Evolutionary conservation across 2,329 filamentous ascomycete genomes (phyloP), one percentile per base, ranked within the genome.

Genomic region (Chaetomiaceae sp.): DNA sequence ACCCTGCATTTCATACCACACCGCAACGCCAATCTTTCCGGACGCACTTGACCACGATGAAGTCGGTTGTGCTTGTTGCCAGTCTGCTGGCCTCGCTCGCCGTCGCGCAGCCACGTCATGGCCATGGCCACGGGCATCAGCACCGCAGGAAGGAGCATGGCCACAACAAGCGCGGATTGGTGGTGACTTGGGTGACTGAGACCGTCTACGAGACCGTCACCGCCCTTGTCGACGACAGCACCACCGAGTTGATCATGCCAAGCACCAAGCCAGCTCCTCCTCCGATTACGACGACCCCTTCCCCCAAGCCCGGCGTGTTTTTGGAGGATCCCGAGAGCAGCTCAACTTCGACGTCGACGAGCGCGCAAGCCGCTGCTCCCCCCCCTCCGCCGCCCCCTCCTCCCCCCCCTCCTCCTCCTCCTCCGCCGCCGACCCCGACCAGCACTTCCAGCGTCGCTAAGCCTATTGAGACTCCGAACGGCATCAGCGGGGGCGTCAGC

Each of bases 191-290:
- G 67, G 70, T 67, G 16, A 73, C 70, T 7, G 74, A 74, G 62
- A 79, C 75, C 71, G 75, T 79, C 60, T 78, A 74, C 6, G 73
- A 77, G 60, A 73, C 71, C 3, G 74, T 81, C 56, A 75, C 77
- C 54, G 66, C 76, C 67, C 53, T 71, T 46, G 64, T 81, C 50
- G 78, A 80, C 60, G 69, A 71, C 32, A 74, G 70, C 58, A 71
- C 73, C 61, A 81, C 78, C 50, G 56, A 72, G 64, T 73, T 68
- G 61, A 61, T 79, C 64, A 66, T 65, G 21, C 70, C 73, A 11
- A 59, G 43, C 37, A 36, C 58, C 43, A 50, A 58, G 29, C 25
- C 60, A 9, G 48, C 58, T 10, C 41, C 58, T 7, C 45, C 56
- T 3, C 59, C 63, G 25, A 55, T 62, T 16, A 57, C 60, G 18